Percentiles rank a stretch among this genome's conserved stretches.
phyloP scores from a whole-genome alignment of 306 rosid genomes.

The Geum urbanum region DNA sequence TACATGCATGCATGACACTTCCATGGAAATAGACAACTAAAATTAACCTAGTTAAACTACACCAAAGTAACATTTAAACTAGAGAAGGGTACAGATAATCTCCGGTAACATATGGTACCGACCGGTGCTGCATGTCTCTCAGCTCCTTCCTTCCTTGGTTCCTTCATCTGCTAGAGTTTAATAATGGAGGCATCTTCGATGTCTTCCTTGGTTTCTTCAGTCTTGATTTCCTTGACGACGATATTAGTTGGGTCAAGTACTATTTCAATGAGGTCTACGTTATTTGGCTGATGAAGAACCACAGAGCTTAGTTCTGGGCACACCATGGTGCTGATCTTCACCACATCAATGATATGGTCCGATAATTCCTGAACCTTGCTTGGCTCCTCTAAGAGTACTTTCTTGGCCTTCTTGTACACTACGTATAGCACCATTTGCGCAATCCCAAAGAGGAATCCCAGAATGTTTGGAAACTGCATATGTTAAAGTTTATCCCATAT shows the following conservation, averaged over 20 bases:
- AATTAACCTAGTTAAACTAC: neutral
- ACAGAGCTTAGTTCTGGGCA: conserved; percentile 37
- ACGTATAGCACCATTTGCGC: conserved; percentile 70
- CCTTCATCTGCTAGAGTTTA: conserved; percentile 3
- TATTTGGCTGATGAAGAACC: conserved; percentile 25
- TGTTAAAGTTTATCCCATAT: neutral
- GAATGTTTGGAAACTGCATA: conserved; percentile 71
- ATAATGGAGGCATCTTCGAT: conserved; percentile 5
- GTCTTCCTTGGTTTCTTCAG: conserved; percentile 23
- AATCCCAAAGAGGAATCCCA: conserved; percentile 82
- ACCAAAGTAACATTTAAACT: neutral
- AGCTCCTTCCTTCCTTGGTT: neutral
- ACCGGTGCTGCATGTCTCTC: neutral
- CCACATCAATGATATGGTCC: conserved; percentile 59
- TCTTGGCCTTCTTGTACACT: conserved; percentile 57
- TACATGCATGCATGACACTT: neutral
- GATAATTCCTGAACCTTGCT: conserved; percentile 47
- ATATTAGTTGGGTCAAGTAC: conserved; percentile 10
- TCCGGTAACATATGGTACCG: neutral
- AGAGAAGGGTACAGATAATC: neutral
- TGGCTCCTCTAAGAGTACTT: conserved; percentile 30
- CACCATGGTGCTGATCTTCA: conserved; percentile 42
- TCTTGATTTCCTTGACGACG: conserved; percentile 26
- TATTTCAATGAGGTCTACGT: conserved; percentile 11
- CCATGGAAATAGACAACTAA: neutral